Conservation (phyloP, 2,329 filamentous ascomycete genomes). For the Cyclaneusma minus region DNA sequence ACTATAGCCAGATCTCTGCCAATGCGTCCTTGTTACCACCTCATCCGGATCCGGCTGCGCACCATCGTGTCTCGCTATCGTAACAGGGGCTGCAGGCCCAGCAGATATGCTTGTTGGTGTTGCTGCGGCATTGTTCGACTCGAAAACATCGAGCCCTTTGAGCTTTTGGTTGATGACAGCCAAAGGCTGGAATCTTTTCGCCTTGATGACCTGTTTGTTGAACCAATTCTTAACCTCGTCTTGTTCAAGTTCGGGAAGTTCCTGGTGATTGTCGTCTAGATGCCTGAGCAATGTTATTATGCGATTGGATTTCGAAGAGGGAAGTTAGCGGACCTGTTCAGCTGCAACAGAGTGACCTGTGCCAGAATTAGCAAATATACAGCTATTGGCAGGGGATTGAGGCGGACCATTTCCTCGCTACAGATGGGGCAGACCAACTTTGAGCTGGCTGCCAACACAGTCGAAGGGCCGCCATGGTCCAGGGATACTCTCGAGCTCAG, state of each 20-base stretch:
- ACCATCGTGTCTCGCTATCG: conserved; percentile 11
- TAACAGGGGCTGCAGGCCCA: no score
- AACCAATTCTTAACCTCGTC: conserved; percentile 72
- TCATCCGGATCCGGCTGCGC: conserved; percentile 60
- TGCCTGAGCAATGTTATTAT: conserved; percentile 31
- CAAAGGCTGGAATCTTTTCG: conserved; percentile 59
- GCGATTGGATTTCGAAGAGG: conserved; percentile 12
- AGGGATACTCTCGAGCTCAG: conserved; percentile 69
- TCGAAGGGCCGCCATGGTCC: conserved; percentile 36
- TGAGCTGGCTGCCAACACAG: conserved; percentile 37
- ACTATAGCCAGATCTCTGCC: conserved; percentile 62
- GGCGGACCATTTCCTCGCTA: conserved; percentile 81
- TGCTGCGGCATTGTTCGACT: conserved; percentile 47
- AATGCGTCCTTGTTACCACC: conserved; percentile 73
- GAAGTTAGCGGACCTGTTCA: conserved; percentile 49
- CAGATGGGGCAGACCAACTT: conserved; percentile 92
- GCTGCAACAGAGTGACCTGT: conserved; percentile 77
- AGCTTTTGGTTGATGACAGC: conserved; percentile 62
- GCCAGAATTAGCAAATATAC: conserved; percentile 9
- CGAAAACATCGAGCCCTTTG: conserved; percentile 60
- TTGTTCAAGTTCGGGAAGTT: conserved; percentile 56
- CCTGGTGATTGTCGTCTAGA: conserved; percentile 58
- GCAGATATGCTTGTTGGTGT: no score
- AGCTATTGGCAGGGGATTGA: conserved; percentile 2
- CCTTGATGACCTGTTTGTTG: conserved; percentile 58